phyloP scores from a whole-genome alignment of 140 eudicot genomes.

The Flaveria floridana region DNA sequence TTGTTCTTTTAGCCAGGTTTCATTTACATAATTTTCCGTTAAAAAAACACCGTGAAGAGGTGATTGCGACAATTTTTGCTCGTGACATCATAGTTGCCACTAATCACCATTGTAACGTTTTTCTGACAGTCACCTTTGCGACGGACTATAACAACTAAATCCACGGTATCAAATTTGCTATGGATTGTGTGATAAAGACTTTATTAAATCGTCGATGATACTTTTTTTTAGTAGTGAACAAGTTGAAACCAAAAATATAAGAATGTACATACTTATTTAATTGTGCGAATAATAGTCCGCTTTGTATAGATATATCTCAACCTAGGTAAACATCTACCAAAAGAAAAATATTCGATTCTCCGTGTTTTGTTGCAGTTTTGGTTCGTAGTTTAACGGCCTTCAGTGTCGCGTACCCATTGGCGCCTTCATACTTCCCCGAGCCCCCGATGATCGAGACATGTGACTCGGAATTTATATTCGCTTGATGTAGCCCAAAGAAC shows the following conservation, averaged over 20 bases:
- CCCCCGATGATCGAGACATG: constrained; percentile 65
- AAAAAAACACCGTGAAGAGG: neutral
- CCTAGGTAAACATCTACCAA: constrained; percentile 55
- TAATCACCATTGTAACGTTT: neutral
- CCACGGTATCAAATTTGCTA: neutral
- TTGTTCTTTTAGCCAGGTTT: no score
- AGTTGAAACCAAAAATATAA: neutral
- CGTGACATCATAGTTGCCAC: neutral
- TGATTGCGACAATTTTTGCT: neutral
- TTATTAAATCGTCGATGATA: neutral
- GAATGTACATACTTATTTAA: constrained; percentile 12
- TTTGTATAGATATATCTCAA: constrained; percentile 26
- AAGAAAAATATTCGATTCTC: constrained; percentile 33
- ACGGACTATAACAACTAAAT: no score
- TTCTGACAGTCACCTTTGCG: neutral
- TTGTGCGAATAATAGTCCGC: constrained; percentile 22
- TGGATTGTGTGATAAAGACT: neutral
- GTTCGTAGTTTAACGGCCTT: constrained; percentile 38
- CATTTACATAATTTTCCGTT: no score
- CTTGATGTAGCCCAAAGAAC: constrained; percentile 51
- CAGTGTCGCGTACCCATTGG: constrained; percentile 57
- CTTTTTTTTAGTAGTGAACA: neutral
- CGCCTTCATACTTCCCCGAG: constrained; percentile 52
- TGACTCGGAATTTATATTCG: constrained; percentile 36
- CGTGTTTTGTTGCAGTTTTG: constrained; percentile 20